phyloP scores from a whole-genome alignment of 2,329 filamentous ascomycete species.

The Hypoxylon sp. region DNA sequence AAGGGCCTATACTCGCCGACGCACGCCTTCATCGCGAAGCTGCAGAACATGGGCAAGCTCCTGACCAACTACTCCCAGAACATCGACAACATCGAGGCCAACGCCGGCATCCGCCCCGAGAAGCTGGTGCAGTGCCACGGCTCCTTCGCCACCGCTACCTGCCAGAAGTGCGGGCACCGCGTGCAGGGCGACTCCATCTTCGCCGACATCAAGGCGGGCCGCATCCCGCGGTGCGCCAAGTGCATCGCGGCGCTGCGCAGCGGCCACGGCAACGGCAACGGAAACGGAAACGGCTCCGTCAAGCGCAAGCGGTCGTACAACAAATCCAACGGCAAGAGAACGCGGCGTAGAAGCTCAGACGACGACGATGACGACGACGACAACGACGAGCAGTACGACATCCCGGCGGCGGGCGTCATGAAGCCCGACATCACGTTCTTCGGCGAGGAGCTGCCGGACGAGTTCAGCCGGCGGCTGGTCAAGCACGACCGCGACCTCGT shows the following conservation, averaged over 20 bases:
- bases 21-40: conserved; percentile 90
- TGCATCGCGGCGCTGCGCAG: conserved; percentile 72
- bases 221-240: conserved; percentile 81
- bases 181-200: conserved; percentile 85
- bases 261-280: conserved; percentile 59
- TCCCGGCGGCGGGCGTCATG: conserved; percentile 84
- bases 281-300: conserved; percentile 56
- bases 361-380: conserved; percentile 61
- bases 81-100: conserved; percentile 94
- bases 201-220: conserved; percentile 80
- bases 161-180: conserved; percentile 83
- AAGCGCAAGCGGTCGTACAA: conserved; percentile 70
- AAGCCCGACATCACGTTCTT: conserved; percentile 99
- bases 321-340: conserved; percentile 58
- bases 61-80: conserved; percentile 99
- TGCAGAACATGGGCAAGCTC: conserved; percentile 90
- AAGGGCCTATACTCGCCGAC: conserved; percentile 86
- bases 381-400: conserved; percentile 72
- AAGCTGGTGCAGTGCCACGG: conserved; percentile 97
- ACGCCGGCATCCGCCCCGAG: conserved; percentile 83
- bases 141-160: conserved; percentile 93
- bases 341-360: conserved; percentile 55
- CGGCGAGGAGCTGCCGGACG: conserved; percentile 87
- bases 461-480: conserved; percentile 86
- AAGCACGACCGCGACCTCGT: conserved; percentile 83